Base-by-base conservation (phyloP, 2,329 filamentous ascomycete genomes). In the Trichoderma semiorbis region DNA sequence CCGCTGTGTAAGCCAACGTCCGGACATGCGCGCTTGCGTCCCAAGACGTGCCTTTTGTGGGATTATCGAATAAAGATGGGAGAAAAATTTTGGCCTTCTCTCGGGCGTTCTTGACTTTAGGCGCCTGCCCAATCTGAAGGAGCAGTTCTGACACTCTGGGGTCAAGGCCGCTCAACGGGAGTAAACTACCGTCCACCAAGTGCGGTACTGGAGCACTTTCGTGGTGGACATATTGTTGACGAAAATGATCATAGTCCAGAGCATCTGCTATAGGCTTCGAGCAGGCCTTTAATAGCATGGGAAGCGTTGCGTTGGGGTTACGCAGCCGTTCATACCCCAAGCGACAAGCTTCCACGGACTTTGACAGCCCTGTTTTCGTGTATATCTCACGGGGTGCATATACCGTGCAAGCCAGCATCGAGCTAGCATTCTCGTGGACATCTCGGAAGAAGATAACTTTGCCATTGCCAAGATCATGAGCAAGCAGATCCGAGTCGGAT, bases 401-500 rank as follows among this genome's bases (percentile, higher is more conserved):
- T 3, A 72, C 73, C 3, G 77, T 72, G 63, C 78, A 79, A 6
- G 74, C 64, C 18, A 80, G 71, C 34, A 65, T 73, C 11, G 73
- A 75, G 71, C 74, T 74, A 73, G 74, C 73, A 36, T 79, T 72
- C 30, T 78, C 39, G 39, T 88, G 84, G 1, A 95, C 79, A 62
- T 93, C 91, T 70, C 87, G 85, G 34, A 97, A 87, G 71, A 95
- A 91, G 0, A 90, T 83, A 0, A 97, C 89, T 1, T 85, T 84
- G 0, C 91, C 91, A 1, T 85, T 74, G 0, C 90, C 91, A 10
- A 95, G 85, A 72, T 93, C 87, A 78, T 95, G 91, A 0, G 95
- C 85, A 0, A 97, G 83, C 10, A 98, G 85, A 78, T 98, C 95
- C 0, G 94, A 97, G 77, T 98, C 95, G n/a, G 90, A 91, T 0